Conservation (phyloP, 2,329 filamentous ascomycete species). For the Chaetomium globosum region DNA sequence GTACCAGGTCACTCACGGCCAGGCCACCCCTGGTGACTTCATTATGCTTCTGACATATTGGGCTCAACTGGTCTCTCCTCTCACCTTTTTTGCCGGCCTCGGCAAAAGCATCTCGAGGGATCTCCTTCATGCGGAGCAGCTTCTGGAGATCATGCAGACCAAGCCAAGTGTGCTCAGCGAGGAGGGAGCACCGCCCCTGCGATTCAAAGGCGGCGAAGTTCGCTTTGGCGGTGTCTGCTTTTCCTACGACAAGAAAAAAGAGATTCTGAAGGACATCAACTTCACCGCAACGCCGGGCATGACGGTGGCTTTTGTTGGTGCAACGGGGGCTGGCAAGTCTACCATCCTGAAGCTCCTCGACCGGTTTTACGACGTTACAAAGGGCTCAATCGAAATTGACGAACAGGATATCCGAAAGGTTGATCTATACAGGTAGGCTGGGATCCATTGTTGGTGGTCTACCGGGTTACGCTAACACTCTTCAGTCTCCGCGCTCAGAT, state of each 20-base stretch:
- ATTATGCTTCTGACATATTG: conserved; percentile 74
- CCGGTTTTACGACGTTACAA: conserved; percentile 60
- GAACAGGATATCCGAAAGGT: conserved; percentile 60
- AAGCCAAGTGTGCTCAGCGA: conserved; percentile 59
- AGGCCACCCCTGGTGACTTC: conserved; percentile 67
- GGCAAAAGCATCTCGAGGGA: conserved; percentile 60
- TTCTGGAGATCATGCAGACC: conserved; percentile 61
- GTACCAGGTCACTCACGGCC: conserved; percentile 66
- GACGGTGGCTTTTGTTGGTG: conserved; percentile 62
- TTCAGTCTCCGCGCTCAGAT: conserved; percentile 55
- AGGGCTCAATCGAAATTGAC: conserved; percentile 58
- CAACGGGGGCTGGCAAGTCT: conserved; percentile 62
- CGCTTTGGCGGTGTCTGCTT: conserved; percentile 60
- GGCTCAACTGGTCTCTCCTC: conserved; percentile 69
- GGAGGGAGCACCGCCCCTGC: conserved; percentile 53
- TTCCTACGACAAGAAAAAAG: conserved; percentile 62
- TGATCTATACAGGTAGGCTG: conserved; percentile 49
- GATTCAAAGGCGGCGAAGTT: conserved; percentile 56
- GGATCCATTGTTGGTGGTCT: not conserved
- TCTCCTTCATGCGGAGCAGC: conserved; percentile 60
- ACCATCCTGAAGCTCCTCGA: conserved; percentile 61
- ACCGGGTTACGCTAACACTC: conserved; percentile 33
- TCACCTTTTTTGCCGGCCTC: conserved; percentile 67
- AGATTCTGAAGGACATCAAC: conserved; percentile 58
- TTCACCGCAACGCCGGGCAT: conserved; percentile 55